Base-by-base conservation (phyloP, 371 early-diverging fungal species). In the Saksenaea vasiformis region DNA sequence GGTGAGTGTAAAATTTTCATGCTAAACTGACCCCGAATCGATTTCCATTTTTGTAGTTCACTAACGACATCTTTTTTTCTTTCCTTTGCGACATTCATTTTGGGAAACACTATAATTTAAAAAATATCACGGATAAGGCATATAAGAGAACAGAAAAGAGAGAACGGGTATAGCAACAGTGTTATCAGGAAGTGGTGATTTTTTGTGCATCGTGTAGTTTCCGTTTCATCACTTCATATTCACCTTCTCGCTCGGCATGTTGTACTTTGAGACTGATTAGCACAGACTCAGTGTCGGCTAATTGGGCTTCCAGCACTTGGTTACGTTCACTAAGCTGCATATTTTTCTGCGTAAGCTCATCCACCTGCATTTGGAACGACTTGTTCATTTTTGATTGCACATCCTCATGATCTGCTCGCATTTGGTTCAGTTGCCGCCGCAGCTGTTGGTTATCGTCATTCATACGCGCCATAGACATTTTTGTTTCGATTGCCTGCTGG, bases 211-310 rank as follows among this genome's bases (percentile, higher is more conserved):
- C 82, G n/a, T 74, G 76, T 56, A 85, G 70, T 62, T 85, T 84
- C 53, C 78, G 73, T 14, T 74, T 66, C 64, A 89, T 69, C 4
- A 65, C 56, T 59, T 85, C 85, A 35, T 85, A 69, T 56, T 89
- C 85, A 66, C 80, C 85, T 72, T 93, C 93, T 56, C 79, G 78
- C 70, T 91, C 89, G 8, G 88, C 91, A 59, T 85, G 86, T 62
- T 82, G 71, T 60, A 83, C 70, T 70, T 91, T 91, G 54, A 83
- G 79, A 54, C 82, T 85, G 28, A 86, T 77, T 64, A 94, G 60
- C 55, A 78, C 65, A 4, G 77, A 72, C 69, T 90, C 43, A 13
- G 19, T 41, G 1, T 41, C 43, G 43, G 54, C 27, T 31, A 54
- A 26, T 54, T 27, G 54, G 19, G 13, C 26, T 22, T 54, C 54